Conservation (phyloP, 2,329 filamentous ascomycete genomes). For the Xylaria sp. region DNA sequence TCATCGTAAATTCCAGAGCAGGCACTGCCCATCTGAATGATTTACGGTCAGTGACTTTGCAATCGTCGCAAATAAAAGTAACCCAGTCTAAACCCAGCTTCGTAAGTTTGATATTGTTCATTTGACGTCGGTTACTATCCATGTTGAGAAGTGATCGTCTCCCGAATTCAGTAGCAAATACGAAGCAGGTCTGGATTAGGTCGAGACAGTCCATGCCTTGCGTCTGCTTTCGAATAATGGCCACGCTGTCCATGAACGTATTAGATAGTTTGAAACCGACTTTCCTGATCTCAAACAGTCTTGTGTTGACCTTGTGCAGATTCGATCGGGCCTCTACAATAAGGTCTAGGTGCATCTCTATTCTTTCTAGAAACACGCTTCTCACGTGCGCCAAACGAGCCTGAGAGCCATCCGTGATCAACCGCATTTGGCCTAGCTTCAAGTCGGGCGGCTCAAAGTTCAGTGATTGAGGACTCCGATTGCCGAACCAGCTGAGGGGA, state of each 20-base stretch:
- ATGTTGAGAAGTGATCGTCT: conserved; percentile 94
- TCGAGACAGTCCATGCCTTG: conserved; percentile 89
- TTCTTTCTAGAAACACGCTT: conserved; percentile 77
- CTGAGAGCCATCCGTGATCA: conserved; percentile 89
- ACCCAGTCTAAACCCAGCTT: conserved; percentile 96
- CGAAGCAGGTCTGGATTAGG: conserved; percentile 96
- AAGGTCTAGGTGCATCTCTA: conserved; percentile 86
- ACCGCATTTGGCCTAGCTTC: conserved; percentile 83
- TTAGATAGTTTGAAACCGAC: conserved; percentile 97
- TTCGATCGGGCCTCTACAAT: conserved; percentile 94
- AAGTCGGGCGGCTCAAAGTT: conserved; percentile 84
- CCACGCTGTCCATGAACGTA: conserved; percentile 98
- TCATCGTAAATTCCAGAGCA: conserved; percentile 95
- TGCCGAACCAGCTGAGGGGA: conserved; percentile 82
- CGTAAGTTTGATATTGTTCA: conserved; percentile 97
- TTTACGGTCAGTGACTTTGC: conserved; percentile 89
- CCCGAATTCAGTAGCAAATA: conserved; percentile 98
- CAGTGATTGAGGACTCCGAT: conserved; percentile 75
- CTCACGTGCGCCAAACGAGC: conserved; percentile 82
- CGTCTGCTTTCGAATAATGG: conserved; percentile 88
- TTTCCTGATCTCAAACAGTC: conserved; percentile 92
- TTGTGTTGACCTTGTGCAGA: conserved; percentile 87
- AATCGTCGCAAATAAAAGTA: conserved; percentile 97
- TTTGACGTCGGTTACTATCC: conserved; percentile 92
- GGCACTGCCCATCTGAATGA: conserved; percentile 98